Evolutionary conservation across 768 basidiomycete species (phyloP).

Genomic region (Mycena chlorophos): DNA sequence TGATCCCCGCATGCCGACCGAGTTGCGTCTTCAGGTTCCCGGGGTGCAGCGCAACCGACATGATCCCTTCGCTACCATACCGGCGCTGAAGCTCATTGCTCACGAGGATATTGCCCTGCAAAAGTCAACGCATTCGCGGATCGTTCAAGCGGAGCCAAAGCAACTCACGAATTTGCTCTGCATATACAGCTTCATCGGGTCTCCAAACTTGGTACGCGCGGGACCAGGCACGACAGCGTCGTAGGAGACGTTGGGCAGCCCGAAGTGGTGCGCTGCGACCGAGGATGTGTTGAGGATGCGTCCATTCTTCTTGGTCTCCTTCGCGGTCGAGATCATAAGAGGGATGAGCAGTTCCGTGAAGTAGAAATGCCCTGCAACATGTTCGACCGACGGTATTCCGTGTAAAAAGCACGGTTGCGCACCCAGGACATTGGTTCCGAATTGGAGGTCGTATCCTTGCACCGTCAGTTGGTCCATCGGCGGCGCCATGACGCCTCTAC

Average conservation of each 20-base stretch:
- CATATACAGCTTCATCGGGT: conserved; percentile 16
- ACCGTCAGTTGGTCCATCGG: conserved; percentile 24
- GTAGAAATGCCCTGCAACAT: conserved; percentile 18
- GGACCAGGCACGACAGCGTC: conserved; percentile 30
- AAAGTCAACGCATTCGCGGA: background rate
- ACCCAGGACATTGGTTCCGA: conserved; percentile 33
- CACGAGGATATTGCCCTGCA: conserved; percentile 31
- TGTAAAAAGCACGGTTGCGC: background rate
- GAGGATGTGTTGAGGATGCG: conserved; percentile 36
- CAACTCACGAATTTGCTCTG: conserved; percentile 34
- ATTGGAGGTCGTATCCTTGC: conserved; percentile 36
- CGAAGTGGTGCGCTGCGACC: conserved; percentile 8
- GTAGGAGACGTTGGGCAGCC: conserved; percentile 24
- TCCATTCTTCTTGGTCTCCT: conserved; percentile 25
- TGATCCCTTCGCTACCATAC: conserved; percentile 32
- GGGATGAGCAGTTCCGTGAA: conserved; percentile 29
- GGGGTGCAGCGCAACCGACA: conserved; percentile 35
- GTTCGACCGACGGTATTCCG: background rate
- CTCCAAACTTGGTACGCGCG: conserved; percentile 21
- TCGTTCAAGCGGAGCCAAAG: background rate
- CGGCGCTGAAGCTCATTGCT: conserved; percentile 32
- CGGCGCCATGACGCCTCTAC: conserved; percentile 27
- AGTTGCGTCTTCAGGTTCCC: conserved; percentile 7
- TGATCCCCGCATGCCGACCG: no score
- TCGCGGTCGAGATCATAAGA: conserved; percentile 26